These are phyloP conservation scores for Apium graveolens DNA, from an alignment of 129 eudicot genomes.

Conservation along the genomic window DNA sequence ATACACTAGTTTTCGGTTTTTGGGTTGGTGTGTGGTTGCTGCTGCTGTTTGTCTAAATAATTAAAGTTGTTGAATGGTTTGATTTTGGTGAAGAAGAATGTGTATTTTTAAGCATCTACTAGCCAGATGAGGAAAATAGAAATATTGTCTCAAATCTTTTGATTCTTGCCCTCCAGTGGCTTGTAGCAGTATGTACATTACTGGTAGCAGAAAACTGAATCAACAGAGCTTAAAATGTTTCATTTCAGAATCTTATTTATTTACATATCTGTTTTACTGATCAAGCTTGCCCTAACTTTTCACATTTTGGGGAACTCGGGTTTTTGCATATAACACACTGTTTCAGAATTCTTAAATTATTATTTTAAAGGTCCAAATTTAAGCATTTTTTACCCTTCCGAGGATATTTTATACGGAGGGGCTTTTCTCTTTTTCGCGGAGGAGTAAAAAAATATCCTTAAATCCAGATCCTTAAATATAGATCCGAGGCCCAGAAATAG, in stretches of 20 bases:
- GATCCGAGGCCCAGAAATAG: too few species aligned
- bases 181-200: not conserved
- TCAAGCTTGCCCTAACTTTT: not conserved
- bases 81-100: not conserved
- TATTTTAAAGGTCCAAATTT: too few species aligned
- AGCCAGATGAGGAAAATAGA: not conserved
- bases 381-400: too few species aligned
- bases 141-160: not conserved
- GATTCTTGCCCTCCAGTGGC: slow-evolving; percentile 2
- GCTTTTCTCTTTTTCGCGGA: too few species aligned
- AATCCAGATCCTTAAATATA: too few species aligned
- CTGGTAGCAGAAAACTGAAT: not conserved
- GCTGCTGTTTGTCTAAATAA: not conserved
- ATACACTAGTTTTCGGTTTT: not conserved
- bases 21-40: not conserved
- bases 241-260: not conserved
- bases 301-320: not conserved
- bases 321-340: too few species aligned
- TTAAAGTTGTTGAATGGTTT: not conserved
- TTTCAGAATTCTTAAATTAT: too few species aligned
- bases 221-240: not conserved
- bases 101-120: not conserved
- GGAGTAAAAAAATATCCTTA: too few species aligned
- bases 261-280: not conserved
- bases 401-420: too few species aligned